These are phyloP conservation scores for Phaseolus lunatus DNA, from an alignment of 306 rosid species.

Conservation along the genomic window DNA sequence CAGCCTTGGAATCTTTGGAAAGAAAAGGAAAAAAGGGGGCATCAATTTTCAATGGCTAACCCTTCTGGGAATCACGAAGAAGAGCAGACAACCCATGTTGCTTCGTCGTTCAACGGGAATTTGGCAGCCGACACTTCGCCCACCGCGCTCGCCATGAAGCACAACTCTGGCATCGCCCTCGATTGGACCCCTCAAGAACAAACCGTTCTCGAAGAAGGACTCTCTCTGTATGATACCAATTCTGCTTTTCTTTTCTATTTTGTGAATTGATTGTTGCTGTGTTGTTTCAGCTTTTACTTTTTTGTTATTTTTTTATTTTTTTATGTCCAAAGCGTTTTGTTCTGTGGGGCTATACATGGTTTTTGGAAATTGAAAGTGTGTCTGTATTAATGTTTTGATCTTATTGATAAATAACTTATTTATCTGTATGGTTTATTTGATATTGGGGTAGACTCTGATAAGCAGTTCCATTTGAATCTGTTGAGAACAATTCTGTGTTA, in stretches of 20 bases:
- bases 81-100: slow-evolving; percentile 58
- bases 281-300: neutral
- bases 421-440: neutral
- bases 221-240: slow-evolving; percentile 59
- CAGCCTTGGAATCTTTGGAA: neutral
- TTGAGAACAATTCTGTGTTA: neutral
- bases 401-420: neutral
- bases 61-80: slow-evolving; percentile 67
- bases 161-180: slow-evolving; percentile 81
- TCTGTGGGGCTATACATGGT: neutral
- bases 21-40: neutral
- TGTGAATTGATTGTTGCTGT: neutral
- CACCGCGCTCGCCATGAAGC: slow-evolving; percentile 67
- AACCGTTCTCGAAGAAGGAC: slow-evolving; percentile 73
- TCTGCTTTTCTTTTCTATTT: neutral
- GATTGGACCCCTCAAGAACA: slow-evolving; percentile 82
- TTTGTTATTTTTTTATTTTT: too few relatives aligned
- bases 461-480: neutral
- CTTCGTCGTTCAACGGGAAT: slow-evolving; percentile 76
- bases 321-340: neutral
- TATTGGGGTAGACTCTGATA: neutral
- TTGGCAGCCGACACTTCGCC: slow-evolving; percentile 50
- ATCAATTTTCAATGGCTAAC: slow-evolving; percentile 60
- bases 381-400: neutral
- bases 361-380: neutral